These are phyloP conservation scores for Theobroma cacao DNA, from an alignment of 345 rosid species.

Conservation along the genomic window DNA sequence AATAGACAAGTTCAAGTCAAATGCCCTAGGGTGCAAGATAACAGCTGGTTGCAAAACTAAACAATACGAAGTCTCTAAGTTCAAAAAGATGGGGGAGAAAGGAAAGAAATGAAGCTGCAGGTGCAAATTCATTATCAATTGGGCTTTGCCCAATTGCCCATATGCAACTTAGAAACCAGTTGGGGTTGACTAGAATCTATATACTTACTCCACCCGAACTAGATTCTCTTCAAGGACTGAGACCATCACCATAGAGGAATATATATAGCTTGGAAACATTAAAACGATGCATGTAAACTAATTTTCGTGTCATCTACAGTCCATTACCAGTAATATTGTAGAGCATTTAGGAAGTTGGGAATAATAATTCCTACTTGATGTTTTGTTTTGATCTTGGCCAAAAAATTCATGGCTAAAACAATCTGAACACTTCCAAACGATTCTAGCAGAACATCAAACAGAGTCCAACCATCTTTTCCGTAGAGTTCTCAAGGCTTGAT, in stretches of 20 bases:
- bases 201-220: not conserved
- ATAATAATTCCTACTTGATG: not conserved
- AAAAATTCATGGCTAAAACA: not conserved
- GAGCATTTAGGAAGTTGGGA: not conserved
- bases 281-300: no score
- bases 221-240: not conserved
- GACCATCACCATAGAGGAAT: slow-evolving; percentile 1
- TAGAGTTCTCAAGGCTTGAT: not conserved
- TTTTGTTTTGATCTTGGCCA: not conserved
- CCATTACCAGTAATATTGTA: not conserved
- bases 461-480: not conserved
- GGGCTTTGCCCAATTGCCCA: not conserved
- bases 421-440: not conserved
- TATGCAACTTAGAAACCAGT: not conserved
- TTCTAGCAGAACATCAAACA: not conserved
- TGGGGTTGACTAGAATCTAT: not conserved
- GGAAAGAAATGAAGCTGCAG: not conserved
- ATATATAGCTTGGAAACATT: not conserved
- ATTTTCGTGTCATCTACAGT: not conserved
- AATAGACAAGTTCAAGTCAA: not conserved
- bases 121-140: not conserved
- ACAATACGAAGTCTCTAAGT: not conserved
- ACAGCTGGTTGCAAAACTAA: not conserved
- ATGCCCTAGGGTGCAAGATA: not conserved
- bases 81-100: not conserved